Evolutionary conservation across 192 early-diverging fungal species (phyloP).

Genomic region (Entomortierella lignicola): DNA sequence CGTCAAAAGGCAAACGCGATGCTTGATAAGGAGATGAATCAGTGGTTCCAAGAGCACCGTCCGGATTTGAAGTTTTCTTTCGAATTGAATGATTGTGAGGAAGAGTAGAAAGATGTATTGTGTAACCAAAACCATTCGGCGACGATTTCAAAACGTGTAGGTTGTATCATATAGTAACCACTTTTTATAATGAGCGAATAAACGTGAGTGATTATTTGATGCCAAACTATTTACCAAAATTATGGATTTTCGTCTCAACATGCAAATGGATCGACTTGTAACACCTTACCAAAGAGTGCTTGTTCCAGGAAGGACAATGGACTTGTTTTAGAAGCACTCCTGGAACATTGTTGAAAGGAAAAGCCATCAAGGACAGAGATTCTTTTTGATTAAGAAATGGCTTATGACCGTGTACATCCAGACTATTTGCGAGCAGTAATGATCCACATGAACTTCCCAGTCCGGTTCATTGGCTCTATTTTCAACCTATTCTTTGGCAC

Average conservation of each 20-base stretch:
- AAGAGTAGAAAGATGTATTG: conserved; percentile 13
- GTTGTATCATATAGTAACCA: no score
- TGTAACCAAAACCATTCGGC: not conserved
- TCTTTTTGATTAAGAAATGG: conserved; percentile 48
- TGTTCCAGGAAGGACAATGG: conserved; percentile 27
- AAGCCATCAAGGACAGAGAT: conserved; percentile 3
- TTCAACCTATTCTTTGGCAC: conserved; percentile 31
- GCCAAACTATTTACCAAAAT: conserved; percentile 34
- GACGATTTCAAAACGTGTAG: no score
- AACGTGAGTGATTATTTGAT: no score
- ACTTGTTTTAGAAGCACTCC: not conserved
- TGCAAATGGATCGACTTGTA: conserved; percentile 1
- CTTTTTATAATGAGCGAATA: no score
- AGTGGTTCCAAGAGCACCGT: conserved; percentile 15
- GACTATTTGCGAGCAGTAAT: conserved; percentile 5
- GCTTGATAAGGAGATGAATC: conserved; percentile 14
- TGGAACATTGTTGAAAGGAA: not conserved
- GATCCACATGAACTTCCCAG: not conserved
- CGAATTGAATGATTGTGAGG: conserved; percentile 40
- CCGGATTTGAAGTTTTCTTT: conserved; percentile 15
- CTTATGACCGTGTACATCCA: conserved; percentile 44
- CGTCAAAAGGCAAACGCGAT: conserved; percentile 24
- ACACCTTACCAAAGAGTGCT: conserved; percentile 15
- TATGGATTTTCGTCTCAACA: conserved; percentile 1
- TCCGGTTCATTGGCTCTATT: not conserved